Evolutionary conservation across 129 eudicot species (phyloP).

Genomic region (Flaveria bidentis): DNA sequence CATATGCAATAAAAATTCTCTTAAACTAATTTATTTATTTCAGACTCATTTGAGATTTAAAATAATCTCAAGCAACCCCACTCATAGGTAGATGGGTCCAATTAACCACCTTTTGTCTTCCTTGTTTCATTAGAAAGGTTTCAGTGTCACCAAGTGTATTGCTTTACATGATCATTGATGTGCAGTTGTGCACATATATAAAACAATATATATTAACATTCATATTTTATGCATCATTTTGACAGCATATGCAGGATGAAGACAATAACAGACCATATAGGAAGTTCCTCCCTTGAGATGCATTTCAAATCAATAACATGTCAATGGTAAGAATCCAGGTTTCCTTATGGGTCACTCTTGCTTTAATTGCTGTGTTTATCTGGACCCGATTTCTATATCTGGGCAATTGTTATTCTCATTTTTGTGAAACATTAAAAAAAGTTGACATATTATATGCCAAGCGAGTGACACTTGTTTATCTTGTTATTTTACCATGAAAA

Average conservation of each 20-base stretch:
- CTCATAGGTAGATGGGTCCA: neutral
- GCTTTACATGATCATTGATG: neutral
- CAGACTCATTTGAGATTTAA: neutral
- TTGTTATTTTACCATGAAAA: neutral
- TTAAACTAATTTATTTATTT: neutral
- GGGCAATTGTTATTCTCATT: slow-evolving; percentile 5
- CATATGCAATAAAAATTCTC: neutral
- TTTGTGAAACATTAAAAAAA: neutral
- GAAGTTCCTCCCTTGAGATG: slow-evolving; percentile 52
- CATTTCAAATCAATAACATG: slow-evolving; percentile 34
- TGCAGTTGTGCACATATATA: neutral
- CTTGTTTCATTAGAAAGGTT: too few species aligned
- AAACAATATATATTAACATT: slow-evolving; percentile 14
- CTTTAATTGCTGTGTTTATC: slow-evolving; percentile 20
- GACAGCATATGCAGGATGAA: slow-evolving; percentile 99
- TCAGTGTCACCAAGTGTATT: neutral
- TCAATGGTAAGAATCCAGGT: slow-evolving; percentile 32
- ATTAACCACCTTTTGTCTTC: too few species aligned
- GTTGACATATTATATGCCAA: neutral
- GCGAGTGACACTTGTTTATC: neutral
- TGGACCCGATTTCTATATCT: neutral
- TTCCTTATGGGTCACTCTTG: slow-evolving; percentile 8
- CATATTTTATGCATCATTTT: slow-evolving; percentile 28
- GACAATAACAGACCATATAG: slow-evolving; percentile 93
- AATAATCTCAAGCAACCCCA: neutral